Conservation (phyloP, 2,329 filamentous ascomycete species). For the Cladosporium halotolerans region DNA sequence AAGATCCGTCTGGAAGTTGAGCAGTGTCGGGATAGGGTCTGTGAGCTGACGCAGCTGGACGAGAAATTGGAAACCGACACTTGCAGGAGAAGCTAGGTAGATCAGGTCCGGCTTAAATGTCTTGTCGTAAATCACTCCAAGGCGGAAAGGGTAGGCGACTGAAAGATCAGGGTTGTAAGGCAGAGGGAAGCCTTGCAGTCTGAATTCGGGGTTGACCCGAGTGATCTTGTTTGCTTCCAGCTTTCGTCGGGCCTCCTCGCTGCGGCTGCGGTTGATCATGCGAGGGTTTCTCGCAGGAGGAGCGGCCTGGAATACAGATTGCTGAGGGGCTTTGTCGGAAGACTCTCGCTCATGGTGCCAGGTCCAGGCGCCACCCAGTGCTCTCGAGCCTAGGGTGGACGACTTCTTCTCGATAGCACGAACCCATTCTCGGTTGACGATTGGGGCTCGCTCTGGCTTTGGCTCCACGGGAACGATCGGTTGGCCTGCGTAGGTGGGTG, state of each 20-base stretch:
- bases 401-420: slow-evolving; percentile 28
- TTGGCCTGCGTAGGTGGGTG: slow-evolving; percentile 52
- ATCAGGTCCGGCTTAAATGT: slow-evolving; percentile 63
- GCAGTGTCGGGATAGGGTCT: slow-evolving; percentile 52
- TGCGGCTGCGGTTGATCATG: slow-evolving; percentile 25
- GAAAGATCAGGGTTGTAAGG: slow-evolving; percentile 68
- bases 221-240: slow-evolving; percentile 26
- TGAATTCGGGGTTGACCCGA: slow-evolving; percentile 45
- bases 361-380: slow-evolving; percentile 28
- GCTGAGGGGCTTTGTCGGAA: slow-evolving; percentile 8
- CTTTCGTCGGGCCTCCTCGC: slow-evolving; percentile 21
- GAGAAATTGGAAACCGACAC: slow-evolving; percentile 64
- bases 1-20: slow-evolving; percentile 68
- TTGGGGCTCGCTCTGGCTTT: slow-evolving; percentile 22
- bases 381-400: slow-evolving; percentile 26
- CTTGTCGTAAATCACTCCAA: slow-evolving; percentile 54
- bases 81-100: slow-evolving; percentile 64
- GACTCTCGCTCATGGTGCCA: slow-evolving; percentile 27
- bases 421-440: slow-evolving; percentile 31
- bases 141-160: slow-evolving; percentile 62
- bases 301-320: slow-evolving; percentile 15
- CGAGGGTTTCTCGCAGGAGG: slow-evolving; percentile 17
- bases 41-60: slow-evolving; percentile 59
- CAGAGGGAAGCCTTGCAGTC: slow-evolving; percentile 58
- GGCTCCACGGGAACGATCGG: slow-evolving; percentile 35